Conservation (phyloP, 345 rosid species). For the Leavenworthia alabamica region DNA sequence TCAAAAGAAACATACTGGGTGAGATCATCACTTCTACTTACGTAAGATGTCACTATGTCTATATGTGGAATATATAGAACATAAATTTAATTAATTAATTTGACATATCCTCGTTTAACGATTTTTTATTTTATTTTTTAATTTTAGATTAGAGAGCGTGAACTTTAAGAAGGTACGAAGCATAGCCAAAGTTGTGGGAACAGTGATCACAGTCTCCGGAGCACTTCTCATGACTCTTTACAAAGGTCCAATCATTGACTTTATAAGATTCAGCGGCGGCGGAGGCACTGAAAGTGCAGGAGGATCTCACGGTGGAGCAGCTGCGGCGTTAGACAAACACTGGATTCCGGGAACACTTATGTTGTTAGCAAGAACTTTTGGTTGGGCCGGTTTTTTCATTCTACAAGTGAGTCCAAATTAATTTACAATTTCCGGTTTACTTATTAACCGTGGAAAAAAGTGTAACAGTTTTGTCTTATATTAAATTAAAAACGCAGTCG, state of each 20-base stretch:
- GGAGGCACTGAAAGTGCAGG: constrained; percentile 26
- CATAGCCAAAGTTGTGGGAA: constrained; percentile 74
- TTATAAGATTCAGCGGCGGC: constrained; percentile 34
- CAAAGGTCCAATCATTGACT: constrained; percentile 74
- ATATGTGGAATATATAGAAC: not conserved
- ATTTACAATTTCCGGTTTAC: constrained; percentile 11
- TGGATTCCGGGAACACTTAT: constrained; percentile 66
- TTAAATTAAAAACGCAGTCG: constrained; percentile 44
- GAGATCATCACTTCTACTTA: constrained; percentile 29
- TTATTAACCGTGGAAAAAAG: not conserved
- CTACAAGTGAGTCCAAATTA: constrained; percentile 50
- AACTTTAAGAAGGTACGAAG: constrained; percentile 55
- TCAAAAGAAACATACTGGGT: not conserved
- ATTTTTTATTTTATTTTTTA: no score
- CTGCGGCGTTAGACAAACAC: constrained; percentile 37
- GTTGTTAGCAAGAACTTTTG: constrained; percentile 50
- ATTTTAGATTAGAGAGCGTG: constrained; percentile 61
- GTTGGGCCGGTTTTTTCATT: constrained; percentile 86
- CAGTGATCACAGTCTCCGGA: constrained; percentile 64
- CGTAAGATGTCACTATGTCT: constrained; percentile 23
- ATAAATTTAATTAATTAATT: no score
- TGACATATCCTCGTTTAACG: no score
- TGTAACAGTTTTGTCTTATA: not conserved
- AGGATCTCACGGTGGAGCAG: constrained; percentile 26
- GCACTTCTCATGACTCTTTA: constrained; percentile 88